Evolutionary conservation across 495 filamentous ascomycete genomes (phyloP).

Genomic region (Tuber microsphaerosporum): DNA sequence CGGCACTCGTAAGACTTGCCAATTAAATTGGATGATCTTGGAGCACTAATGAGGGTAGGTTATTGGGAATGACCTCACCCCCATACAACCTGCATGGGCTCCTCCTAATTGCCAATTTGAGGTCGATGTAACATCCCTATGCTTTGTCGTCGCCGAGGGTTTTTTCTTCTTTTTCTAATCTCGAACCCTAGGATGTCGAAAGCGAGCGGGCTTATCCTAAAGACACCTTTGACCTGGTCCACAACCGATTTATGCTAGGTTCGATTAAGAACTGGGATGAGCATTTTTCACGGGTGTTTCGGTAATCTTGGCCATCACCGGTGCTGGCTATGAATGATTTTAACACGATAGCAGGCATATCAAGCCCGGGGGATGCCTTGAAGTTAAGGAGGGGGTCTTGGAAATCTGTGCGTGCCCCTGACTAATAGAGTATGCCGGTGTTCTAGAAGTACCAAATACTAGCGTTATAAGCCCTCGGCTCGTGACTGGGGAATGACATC

Average conservation of each 20-base stretch:
- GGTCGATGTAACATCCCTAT: constrained; percentile 1
- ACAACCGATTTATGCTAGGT: constrained; percentile 42
- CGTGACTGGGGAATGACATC: background rate
- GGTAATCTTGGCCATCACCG: background rate
- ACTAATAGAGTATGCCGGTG: background rate
- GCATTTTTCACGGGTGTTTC: background rate
- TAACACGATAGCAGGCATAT: constrained; percentile 28
- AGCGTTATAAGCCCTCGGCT: background rate
- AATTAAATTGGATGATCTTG: background rate
- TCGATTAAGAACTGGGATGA: background rate
- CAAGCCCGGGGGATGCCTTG: constrained; percentile 51
- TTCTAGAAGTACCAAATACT: background rate
- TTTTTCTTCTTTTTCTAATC: background rate
- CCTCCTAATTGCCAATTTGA: constrained; percentile 19
- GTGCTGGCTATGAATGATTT: background rate
- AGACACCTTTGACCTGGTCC: constrained; percentile 51
- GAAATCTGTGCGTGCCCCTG: background rate
- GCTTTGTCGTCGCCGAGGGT: background rate
- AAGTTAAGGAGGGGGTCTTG: constrained; percentile 40
- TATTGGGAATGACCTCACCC: constrained; percentile 13
- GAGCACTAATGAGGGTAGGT: constrained; percentile 3
- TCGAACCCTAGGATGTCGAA: constrained; percentile 46
- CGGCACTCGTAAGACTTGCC: background rate
- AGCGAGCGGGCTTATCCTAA: constrained; percentile 49
- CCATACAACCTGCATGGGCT: constrained; percentile 18